phyloP scores from a whole-genome alignment of 2,329 filamentous ascomycete species.

The Alternaria viburni region DNA sequence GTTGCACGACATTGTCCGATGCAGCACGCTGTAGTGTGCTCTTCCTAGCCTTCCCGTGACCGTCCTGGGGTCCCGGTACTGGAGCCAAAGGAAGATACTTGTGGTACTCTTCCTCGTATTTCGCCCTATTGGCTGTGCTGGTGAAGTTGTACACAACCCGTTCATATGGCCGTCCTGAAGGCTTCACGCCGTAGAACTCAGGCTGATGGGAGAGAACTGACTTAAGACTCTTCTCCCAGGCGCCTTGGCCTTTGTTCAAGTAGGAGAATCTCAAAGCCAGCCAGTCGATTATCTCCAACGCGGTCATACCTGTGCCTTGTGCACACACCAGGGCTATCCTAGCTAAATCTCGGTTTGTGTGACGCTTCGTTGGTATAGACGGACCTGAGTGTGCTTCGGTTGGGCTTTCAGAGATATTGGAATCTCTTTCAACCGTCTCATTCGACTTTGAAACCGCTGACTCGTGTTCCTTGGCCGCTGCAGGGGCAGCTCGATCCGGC shows the following conservation, averaged over 20 bases:
- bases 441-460: background rate
- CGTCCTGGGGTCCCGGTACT: background rate
- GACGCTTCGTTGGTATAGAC: background rate
- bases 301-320: slow-evolving; percentile 12
- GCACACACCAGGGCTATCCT: slow-evolving; percentile 21
- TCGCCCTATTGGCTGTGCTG: slow-evolving; percentile 1
- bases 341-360: slow-evolving; percentile 13
- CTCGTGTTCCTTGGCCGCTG: background rate
- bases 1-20: background rate
- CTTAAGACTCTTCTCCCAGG: slow-evolving; percentile 21
- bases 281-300: slow-evolving; percentile 16
- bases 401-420: background rate
- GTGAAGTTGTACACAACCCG: slow-evolving; percentile 8
- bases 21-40: background rate
- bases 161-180: background rate
- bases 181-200: slow-evolving; percentile 15
- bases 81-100: background rate
- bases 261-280: slow-evolving; percentile 14
- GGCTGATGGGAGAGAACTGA: slow-evolving; percentile 14
- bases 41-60: background rate
- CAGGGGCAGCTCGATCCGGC: background rate
- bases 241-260: slow-evolving; percentile 10
- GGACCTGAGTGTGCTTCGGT: background rate
- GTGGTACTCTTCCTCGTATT: slow-evolving; percentile 1
- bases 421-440: background rate